Percentiles rank a stretch among this genome's conserved stretches.
Conservation (phyloP, 2,329 filamentous ascomycete genomes). For the Didymellaceae sp. region DNA sequence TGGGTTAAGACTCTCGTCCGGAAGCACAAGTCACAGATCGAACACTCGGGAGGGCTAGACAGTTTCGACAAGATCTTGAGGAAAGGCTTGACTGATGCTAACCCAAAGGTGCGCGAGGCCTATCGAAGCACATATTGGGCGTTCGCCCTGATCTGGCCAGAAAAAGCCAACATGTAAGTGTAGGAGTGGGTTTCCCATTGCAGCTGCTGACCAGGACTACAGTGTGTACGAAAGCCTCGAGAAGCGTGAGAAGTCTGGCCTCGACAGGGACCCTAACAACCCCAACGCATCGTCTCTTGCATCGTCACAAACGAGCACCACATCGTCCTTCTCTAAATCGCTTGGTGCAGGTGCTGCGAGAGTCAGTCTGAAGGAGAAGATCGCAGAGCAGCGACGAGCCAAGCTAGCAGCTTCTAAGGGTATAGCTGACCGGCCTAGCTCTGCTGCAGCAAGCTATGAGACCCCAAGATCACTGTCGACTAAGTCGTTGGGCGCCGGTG, state of each 20-base stretch:
- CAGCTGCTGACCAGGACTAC: slow-evolving; percentile 26
- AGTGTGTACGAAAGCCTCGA: slow-evolving; percentile 83
- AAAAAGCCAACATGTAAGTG: slow-evolving; percentile 75
- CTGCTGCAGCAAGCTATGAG: slow-evolving; percentile 62
- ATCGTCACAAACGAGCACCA: slow-evolving; percentile 57
- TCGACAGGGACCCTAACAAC: slow-evolving; percentile 85
- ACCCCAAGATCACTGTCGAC: slow-evolving; percentile 51
- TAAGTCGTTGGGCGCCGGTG: slow-evolving; percentile 37
- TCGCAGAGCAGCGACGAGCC: slow-evolving; percentile 78
- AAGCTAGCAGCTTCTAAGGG: slow-evolving; percentile 52
- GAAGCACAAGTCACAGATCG: slow-evolving; percentile 82
- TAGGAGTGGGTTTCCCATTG: background rate
- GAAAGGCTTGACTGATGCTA: slow-evolving; percentile 86
- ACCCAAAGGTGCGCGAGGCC: slow-evolving; percentile 86
- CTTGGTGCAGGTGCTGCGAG: slow-evolving; percentile 57
- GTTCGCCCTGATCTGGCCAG: slow-evolving; percentile 78
- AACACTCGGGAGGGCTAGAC: slow-evolving; percentile 84
- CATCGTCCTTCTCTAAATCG: slow-evolving; percentile 50
- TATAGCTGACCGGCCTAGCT: slow-evolving; percentile 62
- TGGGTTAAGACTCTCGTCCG: slow-evolving; percentile 86
- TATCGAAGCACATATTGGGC: slow-evolving; percentile 88
- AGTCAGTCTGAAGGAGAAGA: slow-evolving; percentile 76
- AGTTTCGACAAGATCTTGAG: slow-evolving; percentile 86
- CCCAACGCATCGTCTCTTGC: slow-evolving; percentile 65
- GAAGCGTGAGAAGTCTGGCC: slow-evolving; percentile 74